Percentiles rank a stretch among this genome's conserved stretches.
Evolutionary conservation across 768 basidiomycete genomes (phyloP).

Genomic region (Lentinus brumalis): DNA sequence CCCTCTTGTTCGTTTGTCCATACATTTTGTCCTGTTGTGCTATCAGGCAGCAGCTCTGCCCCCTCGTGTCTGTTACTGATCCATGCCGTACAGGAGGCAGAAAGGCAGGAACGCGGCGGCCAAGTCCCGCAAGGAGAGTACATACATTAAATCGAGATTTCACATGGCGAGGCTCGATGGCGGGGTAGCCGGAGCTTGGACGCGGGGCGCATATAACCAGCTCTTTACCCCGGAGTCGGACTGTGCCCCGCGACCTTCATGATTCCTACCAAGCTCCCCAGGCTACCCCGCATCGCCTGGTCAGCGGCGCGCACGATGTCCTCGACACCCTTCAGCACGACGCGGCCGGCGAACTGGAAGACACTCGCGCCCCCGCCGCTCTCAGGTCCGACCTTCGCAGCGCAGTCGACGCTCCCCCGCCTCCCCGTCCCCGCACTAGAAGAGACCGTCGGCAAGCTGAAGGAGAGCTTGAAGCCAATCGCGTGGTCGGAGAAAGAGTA

Average conservation of each 20-base stretch:
- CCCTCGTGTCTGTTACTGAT: neutral
- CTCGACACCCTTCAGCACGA: conserved; percentile 23
- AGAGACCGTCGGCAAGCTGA: conserved; percentile 68
- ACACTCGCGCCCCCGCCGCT: conserved; percentile 60
- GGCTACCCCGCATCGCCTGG: conserved; percentile 16
- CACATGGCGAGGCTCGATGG: neutral
- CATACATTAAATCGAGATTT: neutral
- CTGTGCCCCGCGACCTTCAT: conserved; percentile 5
- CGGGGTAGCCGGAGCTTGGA: neutral
- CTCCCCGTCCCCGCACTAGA: conserved; percentile 77
- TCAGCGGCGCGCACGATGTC: conserved; percentile 18
- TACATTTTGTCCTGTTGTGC: neutral
- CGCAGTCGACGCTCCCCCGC: conserved; percentile 61
- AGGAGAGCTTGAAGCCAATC: conserved; percentile 71
- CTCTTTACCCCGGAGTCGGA: neutral
- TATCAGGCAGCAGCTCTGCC: no score
- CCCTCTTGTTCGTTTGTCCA: no score
- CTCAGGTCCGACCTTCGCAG: conserved; percentile 58
- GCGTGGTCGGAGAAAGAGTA: conserved; percentile 66
- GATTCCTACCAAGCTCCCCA: conserved; percentile 13
- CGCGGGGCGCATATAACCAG: neutral
- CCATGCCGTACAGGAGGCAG: neutral
- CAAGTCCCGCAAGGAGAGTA: no score
- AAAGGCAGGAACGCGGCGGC: no score
- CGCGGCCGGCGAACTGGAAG: conserved; percentile 70